Conservation (phyloP, 805 yeast genomes). For the Saccharomycopsis oosterbeekiorum region DNA sequence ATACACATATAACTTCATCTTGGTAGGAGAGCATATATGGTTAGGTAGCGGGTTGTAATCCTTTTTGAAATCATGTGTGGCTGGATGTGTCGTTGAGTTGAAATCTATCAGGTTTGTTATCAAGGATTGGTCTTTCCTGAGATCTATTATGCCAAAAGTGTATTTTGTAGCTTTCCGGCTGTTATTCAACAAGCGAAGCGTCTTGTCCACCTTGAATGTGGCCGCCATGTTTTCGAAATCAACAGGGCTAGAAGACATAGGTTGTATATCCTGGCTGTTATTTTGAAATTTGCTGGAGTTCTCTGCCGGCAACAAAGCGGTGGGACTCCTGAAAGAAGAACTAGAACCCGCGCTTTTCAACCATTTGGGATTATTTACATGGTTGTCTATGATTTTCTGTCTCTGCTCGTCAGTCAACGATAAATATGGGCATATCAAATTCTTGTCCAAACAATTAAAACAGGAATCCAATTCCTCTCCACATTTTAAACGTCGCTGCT, state of each 20-base stretch:
- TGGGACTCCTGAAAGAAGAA: background rate
- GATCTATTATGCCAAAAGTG: slow-evolving; percentile 6
- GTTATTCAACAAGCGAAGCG: background rate
- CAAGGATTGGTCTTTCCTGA: background rate
- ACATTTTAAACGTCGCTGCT: slow-evolving; percentile 16
- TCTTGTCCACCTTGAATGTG: background rate
- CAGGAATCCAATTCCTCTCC: slow-evolving; percentile 18
- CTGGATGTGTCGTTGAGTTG: slow-evolving; percentile 4
- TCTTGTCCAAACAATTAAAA: slow-evolving; percentile 15
- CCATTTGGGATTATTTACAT: background rate
- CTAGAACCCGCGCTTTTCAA: background rate
- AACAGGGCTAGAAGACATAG: background rate
- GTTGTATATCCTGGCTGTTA: background rate
- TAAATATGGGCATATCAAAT: slow-evolving; percentile 12
- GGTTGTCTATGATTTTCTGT: slow-evolving; percentile 9
- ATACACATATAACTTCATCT: background rate
- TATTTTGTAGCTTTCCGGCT: background rate
- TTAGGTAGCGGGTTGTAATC: slow-evolving; percentile 8
- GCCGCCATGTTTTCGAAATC: background rate
- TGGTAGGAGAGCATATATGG: slow-evolving; percentile 2
- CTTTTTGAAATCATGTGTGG: slow-evolving; percentile 2
- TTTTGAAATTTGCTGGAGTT: background rate
- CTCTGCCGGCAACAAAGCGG: background rate
- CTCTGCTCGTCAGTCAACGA: slow-evolving; percentile 7
- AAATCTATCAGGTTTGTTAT: slow-evolving; percentile 6